Conservation (phyloP, 495 filamentous ascomycete genomes). For the Aspergillus carlsbadensis region DNA sequence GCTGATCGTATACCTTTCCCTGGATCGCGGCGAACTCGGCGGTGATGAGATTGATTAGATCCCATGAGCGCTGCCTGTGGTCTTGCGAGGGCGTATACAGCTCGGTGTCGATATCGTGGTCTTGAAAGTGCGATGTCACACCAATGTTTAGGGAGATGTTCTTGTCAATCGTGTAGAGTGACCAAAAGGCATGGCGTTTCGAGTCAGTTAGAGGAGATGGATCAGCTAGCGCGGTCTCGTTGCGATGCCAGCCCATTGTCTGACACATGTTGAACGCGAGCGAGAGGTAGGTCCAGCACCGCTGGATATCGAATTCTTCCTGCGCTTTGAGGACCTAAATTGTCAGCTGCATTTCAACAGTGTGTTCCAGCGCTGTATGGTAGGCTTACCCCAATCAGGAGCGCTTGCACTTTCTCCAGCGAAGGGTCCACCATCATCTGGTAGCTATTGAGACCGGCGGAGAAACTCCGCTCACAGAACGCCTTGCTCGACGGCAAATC, state of each 20-base stretch:
- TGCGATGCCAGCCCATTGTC: slow-evolving; percentile 22
- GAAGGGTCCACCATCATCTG: slow-evolving; percentile 25
- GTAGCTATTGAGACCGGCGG: slow-evolving; percentile 16
- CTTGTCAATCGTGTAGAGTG: slow-evolving; percentile 28
- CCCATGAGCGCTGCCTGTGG: slow-evolving; percentile 19
- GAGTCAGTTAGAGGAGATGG: slow-evolving; percentile 12
- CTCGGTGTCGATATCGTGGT: slow-evolving; percentile 27
- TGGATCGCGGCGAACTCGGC: slow-evolving; percentile 25
- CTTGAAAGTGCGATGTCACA: slow-evolving; percentile 28
- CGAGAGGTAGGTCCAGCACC: slow-evolving; percentile 27
- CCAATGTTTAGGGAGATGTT: slow-evolving; percentile 28
- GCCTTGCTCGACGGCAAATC: slow-evolving; percentile 13
- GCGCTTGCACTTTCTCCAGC: slow-evolving; percentile 26
- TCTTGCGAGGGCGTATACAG: slow-evolving; percentile 19
- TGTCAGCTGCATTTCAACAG: not conserved
- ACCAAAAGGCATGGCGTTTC: slow-evolving; percentile 28
- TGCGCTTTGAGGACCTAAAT: slow-evolving; percentile 24
- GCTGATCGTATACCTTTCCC: slow-evolving; percentile 24
- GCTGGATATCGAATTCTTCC: slow-evolving; percentile 28
- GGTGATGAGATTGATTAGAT: slow-evolving; percentile 24
- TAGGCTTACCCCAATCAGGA: slow-evolving; percentile 24
- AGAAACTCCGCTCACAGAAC: slow-evolving; percentile 22
- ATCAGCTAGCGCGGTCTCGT: slow-evolving; percentile 16
- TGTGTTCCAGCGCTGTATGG: not conserved
- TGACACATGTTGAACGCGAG: slow-evolving; percentile 32